Percentiles rank a stretch among this genome's conserved stretches.
Evolutionary conservation across 139 green algal genomes (phyloP).

Genomic region (Penium margaritaceum): DNA sequence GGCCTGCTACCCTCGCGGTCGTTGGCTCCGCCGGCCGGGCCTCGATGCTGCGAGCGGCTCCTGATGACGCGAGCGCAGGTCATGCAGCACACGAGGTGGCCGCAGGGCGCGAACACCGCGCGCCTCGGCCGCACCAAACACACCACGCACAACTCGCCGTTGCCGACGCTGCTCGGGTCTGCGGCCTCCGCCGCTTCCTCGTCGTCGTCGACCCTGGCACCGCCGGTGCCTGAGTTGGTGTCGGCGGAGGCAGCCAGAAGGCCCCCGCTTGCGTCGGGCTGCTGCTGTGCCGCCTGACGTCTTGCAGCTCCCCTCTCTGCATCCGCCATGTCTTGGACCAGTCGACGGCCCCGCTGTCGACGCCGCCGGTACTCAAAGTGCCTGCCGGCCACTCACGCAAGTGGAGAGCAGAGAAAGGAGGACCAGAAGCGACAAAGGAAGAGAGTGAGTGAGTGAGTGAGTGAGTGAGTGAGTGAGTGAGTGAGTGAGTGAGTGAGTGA

Average conservation of each 20-base stretch:
- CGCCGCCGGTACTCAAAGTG: not conserved
- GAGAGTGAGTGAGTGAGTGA: not conserved
- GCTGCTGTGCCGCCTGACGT: no score
- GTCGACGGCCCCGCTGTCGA: not conserved
- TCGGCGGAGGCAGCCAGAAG: no score
- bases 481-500: no score
- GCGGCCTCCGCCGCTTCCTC: not conserved
- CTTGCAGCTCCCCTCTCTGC: no score
- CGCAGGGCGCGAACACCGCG: conserved; percentile 33
- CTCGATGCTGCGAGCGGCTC: no score
- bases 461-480: no score
- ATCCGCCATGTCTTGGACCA: no score
- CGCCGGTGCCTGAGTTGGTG: not conserved
- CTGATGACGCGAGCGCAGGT: conserved; percentile 16
- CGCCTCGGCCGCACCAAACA: conserved; percentile 5
- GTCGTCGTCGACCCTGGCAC: conserved; percentile 7
- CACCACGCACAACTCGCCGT: conserved; percentile 31
- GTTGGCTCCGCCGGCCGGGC: no score
- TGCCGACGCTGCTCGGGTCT: not conserved
- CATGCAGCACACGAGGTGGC: conserved; percentile 22
- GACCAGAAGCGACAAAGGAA: not conserved
- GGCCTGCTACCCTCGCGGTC: no score
- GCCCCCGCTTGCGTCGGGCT: not conserved
- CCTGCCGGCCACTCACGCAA: not conserved
- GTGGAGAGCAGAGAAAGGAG: not conserved